Evolutionary conservation across 805 yeast species (phyloP), one percentile per base, ranked within the genome.

Genomic region (Schwanniomyces polymorphus): DNA sequence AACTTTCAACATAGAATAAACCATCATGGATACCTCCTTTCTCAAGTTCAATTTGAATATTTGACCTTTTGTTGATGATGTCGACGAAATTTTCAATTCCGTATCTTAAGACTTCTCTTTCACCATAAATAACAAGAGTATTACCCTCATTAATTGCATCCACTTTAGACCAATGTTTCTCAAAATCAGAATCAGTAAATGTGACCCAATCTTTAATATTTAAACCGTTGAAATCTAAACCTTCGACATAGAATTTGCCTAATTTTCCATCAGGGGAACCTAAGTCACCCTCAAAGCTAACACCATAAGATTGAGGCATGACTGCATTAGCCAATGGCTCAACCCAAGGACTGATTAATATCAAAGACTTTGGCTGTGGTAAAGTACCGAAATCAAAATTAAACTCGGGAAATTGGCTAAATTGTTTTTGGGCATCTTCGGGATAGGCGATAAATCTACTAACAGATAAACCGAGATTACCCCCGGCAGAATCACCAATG

Each of bases 1-100:
- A 53, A 38, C 65, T 53, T 50, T 68, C 74, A 7, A 68, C 68
- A 48, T 64, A 66, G 27, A 67, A 62, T 46, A 65, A 41, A 2
- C 64, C 60, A 33, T 64, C 72, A 51, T 68, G 74, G 27, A 67
- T 61, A 27, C 73, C 74, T 12, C 72, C 72, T 4, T 56, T 54
- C 42, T 68, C 74, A 10, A 61, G 41, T 29, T 50, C 50, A 2
- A 46, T 49, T 27, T 54, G 50, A 17, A 68, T 43, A 21, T 55
- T 53, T 25, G 58, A 62, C 7, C 46, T 45, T 16, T 27, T 26
- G 43, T 62, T 54, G 33, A 63, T 51, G 18, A 54, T 45, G 6
- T 57, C 51, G 8, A 56, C 38, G 38, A 63, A 66, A 9, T 49
- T 52, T 48, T 66, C 72, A 21, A 63, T 55, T 5, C 68, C 63